Conservation (phyloP, 805 yeast species). For the Lachancea kluyveri region DNA sequence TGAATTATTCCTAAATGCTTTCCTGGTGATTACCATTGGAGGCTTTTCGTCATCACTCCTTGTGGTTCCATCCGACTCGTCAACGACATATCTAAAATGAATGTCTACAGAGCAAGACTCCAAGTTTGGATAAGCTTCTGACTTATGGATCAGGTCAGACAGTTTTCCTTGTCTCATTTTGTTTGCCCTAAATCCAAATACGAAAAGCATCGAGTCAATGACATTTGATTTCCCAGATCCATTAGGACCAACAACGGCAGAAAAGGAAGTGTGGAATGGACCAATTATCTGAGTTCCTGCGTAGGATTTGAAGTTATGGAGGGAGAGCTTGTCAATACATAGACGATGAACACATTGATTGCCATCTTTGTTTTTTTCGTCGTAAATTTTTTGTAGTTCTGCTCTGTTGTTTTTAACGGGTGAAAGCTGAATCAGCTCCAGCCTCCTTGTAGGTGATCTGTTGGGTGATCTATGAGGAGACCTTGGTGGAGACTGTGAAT, state of each 20-base stretch:
- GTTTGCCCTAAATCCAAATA: conserved; percentile 92
- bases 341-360: conserved; percentile 39
- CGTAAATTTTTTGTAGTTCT: conserved; percentile 25
- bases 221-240: conserved; percentile 98
- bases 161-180: conserved; percentile 95
- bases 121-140: conserved; percentile 62
- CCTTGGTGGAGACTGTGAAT: conserved; percentile 26
- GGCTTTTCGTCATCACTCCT: conserved; percentile 47
- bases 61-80: conserved; percentile 42
- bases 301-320: conserved; percentile 88
- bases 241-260: conserved; percentile 98
- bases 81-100: conserved; percentile 72
- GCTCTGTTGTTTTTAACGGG: conserved; percentile 34
- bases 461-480: conserved; percentile 30
- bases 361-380: conserved; percentile 33
- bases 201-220: conserved; percentile 92
- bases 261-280: conserved; percentile 88
- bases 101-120: conserved; percentile 86
- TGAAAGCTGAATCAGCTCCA: conserved; percentile 38
- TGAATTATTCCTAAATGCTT: conserved; percentile 67
- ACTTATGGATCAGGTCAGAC: conserved; percentile 89
- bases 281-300: conserved; percentile 93
- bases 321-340: conserved; percentile 65
- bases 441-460: conserved; percentile 34
- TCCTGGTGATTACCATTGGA: conserved; percentile 65